Base-by-base conservation (phyloP, 352 stramenopile species). In the Lagenidium sp. region DNA sequence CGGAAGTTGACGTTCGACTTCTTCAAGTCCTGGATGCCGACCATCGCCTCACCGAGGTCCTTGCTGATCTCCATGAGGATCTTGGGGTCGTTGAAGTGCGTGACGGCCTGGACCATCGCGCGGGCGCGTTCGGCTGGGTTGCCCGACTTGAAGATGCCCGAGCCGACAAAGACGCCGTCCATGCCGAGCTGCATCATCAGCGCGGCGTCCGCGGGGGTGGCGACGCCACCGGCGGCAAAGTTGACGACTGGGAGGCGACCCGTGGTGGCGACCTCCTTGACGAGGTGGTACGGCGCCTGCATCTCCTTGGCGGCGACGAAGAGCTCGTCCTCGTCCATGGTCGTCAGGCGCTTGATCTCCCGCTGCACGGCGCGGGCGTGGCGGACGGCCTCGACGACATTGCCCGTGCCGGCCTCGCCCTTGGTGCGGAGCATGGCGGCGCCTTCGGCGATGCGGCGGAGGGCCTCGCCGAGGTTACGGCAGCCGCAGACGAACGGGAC, bases 151-250 rank as follows among this genome's bases (percentile, higher is more conserved):
- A 99, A 99, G 55, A 99, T 99, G 37, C 96, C 96, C 44, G 79
- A 97, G 36, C 96, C 96, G 13, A 99, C 96, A 53, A 99, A 99
- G 21, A 99, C 96, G 47, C 96, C 96, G 69, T 99, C 96, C 77
- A 98, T 96, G 49, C 96, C 96, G 10, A 99, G 79, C 75, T 99
- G 96, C 95, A 99, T 99, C 95, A 99, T 98, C 12, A 99, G 69
- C 24, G 96, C 96, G 26, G 96, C 96, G 58, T 99, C 96, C 8
- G 95, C 95, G 13, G 96, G 95, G 18, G 96, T 99, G 12, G 96
- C 96, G n/a, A 99, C 92, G 48, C 96, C 96, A 50, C 96, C 96
- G 25, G 96, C 96, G 22, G 96, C 95, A 63, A 99, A 99, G 79
- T 99, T 99, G 3, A 98, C 95, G 6, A 99, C 94, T 5, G 96